These are phyloP conservation scores for Phlebiopsis flavidoalba DNA, from an alignment of 768 basidiomycete genomes.

Conservation along the genomic window DNA sequence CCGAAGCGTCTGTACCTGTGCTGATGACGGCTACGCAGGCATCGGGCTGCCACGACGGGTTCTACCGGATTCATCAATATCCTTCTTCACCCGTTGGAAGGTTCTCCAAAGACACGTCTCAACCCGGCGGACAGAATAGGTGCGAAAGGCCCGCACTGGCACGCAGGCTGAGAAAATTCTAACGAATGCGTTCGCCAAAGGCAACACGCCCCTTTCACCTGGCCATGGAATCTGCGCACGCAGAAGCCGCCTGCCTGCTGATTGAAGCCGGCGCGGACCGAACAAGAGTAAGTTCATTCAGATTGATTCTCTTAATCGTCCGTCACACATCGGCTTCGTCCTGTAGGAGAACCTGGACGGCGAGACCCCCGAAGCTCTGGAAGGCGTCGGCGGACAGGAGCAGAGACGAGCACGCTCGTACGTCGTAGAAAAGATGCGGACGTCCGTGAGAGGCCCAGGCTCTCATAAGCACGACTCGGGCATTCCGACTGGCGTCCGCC, in stretches of 20 bases:
- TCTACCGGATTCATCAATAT: conserved; percentile 85
- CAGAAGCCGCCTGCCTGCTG: conserved; percentile 81
- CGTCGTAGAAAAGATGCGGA: conserved; percentile 71
- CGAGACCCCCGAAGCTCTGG: conserved; percentile 81
- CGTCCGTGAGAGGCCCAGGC: conserved; percentile 32
- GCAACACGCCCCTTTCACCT: conserved; percentile 96
- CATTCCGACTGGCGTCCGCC: too few species aligned
- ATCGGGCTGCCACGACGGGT: conserved; percentile 95
- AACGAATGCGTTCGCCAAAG: conserved; percentile 33
- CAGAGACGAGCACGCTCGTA: conserved; percentile 77
- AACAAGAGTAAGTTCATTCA: conserved; percentile 56
- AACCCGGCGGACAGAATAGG: conserved; percentile 83
- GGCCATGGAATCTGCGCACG: conserved; percentile 95
- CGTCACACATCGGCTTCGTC: not conserved
- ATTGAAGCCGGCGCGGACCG: conserved; percentile 97
- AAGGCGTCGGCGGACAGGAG: conserved; percentile 87
- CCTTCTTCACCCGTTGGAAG: conserved; percentile 79
- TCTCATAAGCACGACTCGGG: too few species aligned
- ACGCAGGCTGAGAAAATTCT: not conserved
- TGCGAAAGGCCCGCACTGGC: conserved; percentile 21
- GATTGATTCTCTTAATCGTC: conserved; percentile 2
- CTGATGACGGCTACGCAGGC: conserved; percentile 39
- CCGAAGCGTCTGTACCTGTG: not conserved
- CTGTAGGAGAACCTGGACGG: conserved; percentile 76
- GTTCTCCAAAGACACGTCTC: conserved; percentile 69